phyloP scores from a whole-genome alignment of 768 basidiomycete genomes.

The Neoboletus brunneissimus region DNA sequence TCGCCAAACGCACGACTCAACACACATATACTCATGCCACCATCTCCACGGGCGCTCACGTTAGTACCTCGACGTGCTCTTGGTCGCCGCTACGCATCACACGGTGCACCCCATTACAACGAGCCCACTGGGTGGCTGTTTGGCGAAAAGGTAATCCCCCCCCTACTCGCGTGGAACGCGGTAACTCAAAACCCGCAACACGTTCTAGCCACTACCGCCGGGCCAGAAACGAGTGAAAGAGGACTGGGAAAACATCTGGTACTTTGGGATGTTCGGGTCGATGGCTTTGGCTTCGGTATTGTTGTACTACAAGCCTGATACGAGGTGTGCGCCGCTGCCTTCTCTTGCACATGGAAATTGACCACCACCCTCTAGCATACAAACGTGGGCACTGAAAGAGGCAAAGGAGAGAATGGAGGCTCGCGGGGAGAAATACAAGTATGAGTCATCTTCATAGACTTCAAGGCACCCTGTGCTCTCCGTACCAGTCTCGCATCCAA shows the following conservation, averaged over 20 bases:
- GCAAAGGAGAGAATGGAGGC: constrained; percentile 90
- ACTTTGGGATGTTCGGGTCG: constrained; percentile 86
- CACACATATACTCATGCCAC: constrained; percentile 37
- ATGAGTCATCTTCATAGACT: constrained; percentile 53
- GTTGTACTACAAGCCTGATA: constrained; percentile 91
- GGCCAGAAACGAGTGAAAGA: constrained; percentile 87
- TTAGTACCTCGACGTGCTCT: constrained; percentile 21
- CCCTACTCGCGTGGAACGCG: neutral
- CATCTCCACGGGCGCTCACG: constrained; percentile 42
- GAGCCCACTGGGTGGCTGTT: constrained; percentile 87
- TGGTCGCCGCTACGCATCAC: constrained; percentile 58
- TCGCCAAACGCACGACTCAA: constrained; percentile 1
- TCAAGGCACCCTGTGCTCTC: constrained; percentile 1
- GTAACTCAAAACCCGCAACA: neutral
- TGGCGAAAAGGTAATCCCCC: constrained; percentile 72
- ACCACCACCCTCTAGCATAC: constrained; percentile 54
- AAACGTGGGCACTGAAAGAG: constrained; percentile 89
- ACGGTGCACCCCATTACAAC: constrained; percentile 81
- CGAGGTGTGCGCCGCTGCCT: constrained; percentile 55
- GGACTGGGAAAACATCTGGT: constrained; percentile 90
- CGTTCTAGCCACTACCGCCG: constrained; percentile 61
- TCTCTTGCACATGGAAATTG: constrained; percentile 1
- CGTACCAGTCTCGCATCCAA: constrained; percentile 1
- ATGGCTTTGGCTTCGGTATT: constrained; percentile 74
- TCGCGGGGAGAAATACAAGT: constrained; percentile 86